Evolutionary conservation across 305 asterid species (phyloP).

Genomic region (Fraxinus platypoda): DNA sequence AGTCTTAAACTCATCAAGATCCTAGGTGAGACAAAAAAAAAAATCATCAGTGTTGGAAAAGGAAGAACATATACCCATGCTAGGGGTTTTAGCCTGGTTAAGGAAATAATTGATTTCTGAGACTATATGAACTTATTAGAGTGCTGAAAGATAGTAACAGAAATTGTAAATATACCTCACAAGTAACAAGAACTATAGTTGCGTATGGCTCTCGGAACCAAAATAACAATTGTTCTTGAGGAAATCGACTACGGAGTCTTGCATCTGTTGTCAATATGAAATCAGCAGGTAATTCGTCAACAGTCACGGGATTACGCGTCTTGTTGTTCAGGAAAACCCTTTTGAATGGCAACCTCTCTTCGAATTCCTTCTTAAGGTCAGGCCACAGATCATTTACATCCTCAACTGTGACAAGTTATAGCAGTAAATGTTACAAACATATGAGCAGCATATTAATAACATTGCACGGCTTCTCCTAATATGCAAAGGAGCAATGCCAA

Average conservation of each 20-base stretch:
- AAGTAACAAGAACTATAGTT: constrained; percentile 80
- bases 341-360: constrained; percentile 80
- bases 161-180: constrained; percentile 66
- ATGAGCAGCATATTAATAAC: neutral
- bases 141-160: constrained; percentile 13
- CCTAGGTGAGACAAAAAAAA: constrained; percentile 42
- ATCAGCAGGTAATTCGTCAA: constrained; percentile 82
- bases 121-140: neutral
- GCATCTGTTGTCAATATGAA: constrained; percentile 95
- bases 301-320: constrained; percentile 85
- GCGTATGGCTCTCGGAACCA: constrained; percentile 99
- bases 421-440: neutral
- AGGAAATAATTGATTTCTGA: neutral
- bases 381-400: constrained; percentile 99
- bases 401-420: constrained; percentile 63
- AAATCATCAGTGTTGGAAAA: constrained; percentile 11
- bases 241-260: constrained; percentile 91
- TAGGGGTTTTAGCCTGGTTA: neutral
- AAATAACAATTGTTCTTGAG: constrained; percentile 92
- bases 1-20: constrained; percentile 96
- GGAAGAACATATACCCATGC: neutral
- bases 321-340: constrained; percentile 79
- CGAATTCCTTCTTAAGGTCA: constrained; percentile 65
- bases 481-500: neutral
- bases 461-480: neutral